A percentile compares a stretch with the other conserved stretches of the same genome.
These are phyloP conservation scores for Platanthera zijinensis DNA, from an alignment of 106 monocot species.

Conservation along the genomic window DNA sequence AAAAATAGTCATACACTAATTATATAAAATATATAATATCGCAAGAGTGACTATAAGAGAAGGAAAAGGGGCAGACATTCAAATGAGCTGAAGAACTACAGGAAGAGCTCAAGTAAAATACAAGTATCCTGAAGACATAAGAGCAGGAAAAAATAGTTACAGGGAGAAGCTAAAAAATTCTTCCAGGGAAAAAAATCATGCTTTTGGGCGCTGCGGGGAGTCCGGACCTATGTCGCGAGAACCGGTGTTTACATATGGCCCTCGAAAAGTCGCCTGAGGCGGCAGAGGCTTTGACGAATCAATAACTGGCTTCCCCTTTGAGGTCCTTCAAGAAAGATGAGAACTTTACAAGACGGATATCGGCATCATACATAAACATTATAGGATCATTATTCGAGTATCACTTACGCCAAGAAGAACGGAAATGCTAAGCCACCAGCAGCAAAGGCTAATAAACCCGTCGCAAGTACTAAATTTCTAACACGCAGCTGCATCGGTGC, in stretches of 20 bases:
- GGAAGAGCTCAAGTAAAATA: background rate
- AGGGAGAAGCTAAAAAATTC: background rate
- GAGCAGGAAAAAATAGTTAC: background rate
- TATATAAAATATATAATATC: too few species aligned
- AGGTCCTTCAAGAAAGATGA: conserved; percentile 42
- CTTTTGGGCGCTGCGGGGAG: conserved; percentile 40
- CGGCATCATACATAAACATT: background rate
- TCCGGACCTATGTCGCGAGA: conserved; percentile 96
- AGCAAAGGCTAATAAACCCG: conserved; percentile 73
- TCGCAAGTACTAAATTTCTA: conserved; percentile 54
- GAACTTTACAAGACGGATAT: background rate
- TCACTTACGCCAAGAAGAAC: conserved; percentile 64
- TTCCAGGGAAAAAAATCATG: conserved; percentile 7
- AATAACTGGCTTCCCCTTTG: conserved; percentile 65
- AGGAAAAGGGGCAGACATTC: too few species aligned
- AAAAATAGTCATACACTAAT: too few species aligned
- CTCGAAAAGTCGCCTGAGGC: conserved; percentile 91
- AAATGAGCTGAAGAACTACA: too few species aligned
- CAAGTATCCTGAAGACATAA: too few species aligned
- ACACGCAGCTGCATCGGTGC: conserved; percentile 71
- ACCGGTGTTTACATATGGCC: conserved; percentile 89
- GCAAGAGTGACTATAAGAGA: too few species aligned
- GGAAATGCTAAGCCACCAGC: conserved; percentile 75
- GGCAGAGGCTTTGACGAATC: conserved; percentile 93
- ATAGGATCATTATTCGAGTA: background rate